Base-by-base conservation (phyloP, 352 stramenopile genomes). In the Phytophthora pinifolia region DNA sequence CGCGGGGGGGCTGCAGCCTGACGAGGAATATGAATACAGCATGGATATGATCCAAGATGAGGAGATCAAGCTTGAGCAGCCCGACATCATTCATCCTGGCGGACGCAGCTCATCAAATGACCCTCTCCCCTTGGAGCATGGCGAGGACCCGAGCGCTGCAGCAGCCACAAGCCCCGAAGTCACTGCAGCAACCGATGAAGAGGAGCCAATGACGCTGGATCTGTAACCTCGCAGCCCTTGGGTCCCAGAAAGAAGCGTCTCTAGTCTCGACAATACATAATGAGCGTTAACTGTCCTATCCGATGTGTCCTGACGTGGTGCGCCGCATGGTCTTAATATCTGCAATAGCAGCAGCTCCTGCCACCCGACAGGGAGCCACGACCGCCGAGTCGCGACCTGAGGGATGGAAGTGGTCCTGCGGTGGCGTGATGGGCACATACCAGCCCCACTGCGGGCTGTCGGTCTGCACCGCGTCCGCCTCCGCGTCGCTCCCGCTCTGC, bases 391-490 rank as follows among this genome's bases (percentile, higher is more conserved):
- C 54, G 3, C 39, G 22, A 48, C 36, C 49, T 45, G 48, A 34
- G 6, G 55, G 9, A 14, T 74, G 59, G 27, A 79, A 54, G 20
- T 82, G 67, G 54, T 94, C 84, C 41, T 88, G 77, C 14, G 85
- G 85, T 8, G 85, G 85, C 41, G 85, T 92, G 54, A 92, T 94
- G 7, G 85, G 68, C 8, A 94, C 85, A 38, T 94, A 94, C 83
- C 82, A 94, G 2, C 85, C 85, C 83, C 85, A 94, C 57, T 94
- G 85, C 27, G 83, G 85, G 34, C 80, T 91, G 60, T 89, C 80
- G 8, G 72, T 79, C 46, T 88, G 72, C 34, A 67, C 39, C 8
- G 72, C 60, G 31, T 69, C 37, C 0, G 29, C 57, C 17, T 70
- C 54, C 22, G 53, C 49, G 20, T 70, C 61, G n/a, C 32, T 54